A percentile compares a stretch with the other conserved stretches of the same genome.
Evolutionary conservation across 306 rosid genomes (phyloP).

Genomic region (Coriaria nepalensis): DNA sequence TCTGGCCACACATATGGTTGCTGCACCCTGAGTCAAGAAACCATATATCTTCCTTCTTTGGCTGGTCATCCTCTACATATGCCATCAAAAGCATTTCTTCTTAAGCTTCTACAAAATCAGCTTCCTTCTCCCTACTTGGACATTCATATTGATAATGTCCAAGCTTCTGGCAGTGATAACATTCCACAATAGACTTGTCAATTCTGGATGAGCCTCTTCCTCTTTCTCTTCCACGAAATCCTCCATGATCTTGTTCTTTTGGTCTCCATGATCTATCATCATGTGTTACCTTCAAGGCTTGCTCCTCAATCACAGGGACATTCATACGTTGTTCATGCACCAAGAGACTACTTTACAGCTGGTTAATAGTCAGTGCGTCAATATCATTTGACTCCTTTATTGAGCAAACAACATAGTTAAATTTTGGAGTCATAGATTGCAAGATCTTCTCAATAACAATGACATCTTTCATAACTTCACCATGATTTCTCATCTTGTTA

Average conservation of each 20-base stretch:
- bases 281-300: not conserved
- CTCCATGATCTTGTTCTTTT: not conserved
- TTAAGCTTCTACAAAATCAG: not conserved
- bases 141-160: conserved; percentile 6
- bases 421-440: conserved; percentile 2
- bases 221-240: not conserved
- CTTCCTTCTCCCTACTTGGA: not conserved
- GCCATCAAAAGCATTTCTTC: conserved; percentile 1
- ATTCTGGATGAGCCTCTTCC: not conserved
- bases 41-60: not conserved
- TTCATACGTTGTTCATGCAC: conserved; percentile 7
- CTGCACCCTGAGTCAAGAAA: conserved; percentile 1
- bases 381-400: not conserved
- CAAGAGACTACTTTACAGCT: conserved; percentile 1
- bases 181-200: conserved; percentile 4
- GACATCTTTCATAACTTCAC: not conserved
- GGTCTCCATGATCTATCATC: not conserved
- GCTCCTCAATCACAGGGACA: not conserved
- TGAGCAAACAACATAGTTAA: not conserved
- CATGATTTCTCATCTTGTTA: conserved; percentile 1
- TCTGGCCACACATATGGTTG: conserved; percentile 8
- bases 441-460: not conserved
- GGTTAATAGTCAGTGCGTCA: not conserved
- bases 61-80: not conserved
- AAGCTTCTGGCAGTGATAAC: conserved; percentile 4